Conservation (phyloP, 2,329 filamentous ascomycete species). For the Chrysoporthe deuterocubensis region DNA sequence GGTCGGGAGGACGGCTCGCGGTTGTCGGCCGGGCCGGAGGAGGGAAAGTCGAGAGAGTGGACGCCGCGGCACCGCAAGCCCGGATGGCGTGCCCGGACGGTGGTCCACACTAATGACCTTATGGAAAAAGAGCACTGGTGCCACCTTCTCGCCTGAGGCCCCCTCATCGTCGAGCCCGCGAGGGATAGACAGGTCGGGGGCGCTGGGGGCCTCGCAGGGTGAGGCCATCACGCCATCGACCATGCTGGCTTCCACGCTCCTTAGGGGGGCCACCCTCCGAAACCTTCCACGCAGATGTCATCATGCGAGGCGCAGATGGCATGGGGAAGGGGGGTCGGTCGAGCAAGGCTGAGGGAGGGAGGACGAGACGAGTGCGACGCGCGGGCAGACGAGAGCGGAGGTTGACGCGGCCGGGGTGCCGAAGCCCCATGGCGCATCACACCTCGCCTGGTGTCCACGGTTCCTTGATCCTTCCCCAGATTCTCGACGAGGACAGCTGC, state of each 20-base stretch:
- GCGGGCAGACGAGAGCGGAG: neutral
- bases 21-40: slow-evolving; percentile 24
- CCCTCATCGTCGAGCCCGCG: neutral
- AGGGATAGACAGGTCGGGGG: neutral
- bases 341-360: neutral
- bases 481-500: neutral
- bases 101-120: neutral
- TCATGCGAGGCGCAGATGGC: slow-evolving; percentile 6
- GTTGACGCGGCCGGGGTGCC: slow-evolving; percentile 10
- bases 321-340: neutral
- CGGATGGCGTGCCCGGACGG: slow-evolving; percentile 22
- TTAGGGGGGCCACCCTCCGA: neutral
- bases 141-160: neutral
- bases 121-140: neutral
- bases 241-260: neutral
- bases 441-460: neutral
- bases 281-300: slow-evolving; percentile 16
- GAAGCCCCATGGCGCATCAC: neutral
- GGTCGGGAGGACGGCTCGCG: slow-evolving; percentile 20
- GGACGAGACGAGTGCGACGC: neutral
- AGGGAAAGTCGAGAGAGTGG: slow-evolving; percentile 1
- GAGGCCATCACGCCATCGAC: slow-evolving; percentile 27
- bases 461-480: neutral
- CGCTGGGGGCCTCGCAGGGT: slow-evolving; percentile 2
- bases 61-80: slow-evolving; percentile 8